Evolutionary conservation across 306 rosid genomes (phyloP).

Genomic region (peach (Prunus persica)): DNA sequence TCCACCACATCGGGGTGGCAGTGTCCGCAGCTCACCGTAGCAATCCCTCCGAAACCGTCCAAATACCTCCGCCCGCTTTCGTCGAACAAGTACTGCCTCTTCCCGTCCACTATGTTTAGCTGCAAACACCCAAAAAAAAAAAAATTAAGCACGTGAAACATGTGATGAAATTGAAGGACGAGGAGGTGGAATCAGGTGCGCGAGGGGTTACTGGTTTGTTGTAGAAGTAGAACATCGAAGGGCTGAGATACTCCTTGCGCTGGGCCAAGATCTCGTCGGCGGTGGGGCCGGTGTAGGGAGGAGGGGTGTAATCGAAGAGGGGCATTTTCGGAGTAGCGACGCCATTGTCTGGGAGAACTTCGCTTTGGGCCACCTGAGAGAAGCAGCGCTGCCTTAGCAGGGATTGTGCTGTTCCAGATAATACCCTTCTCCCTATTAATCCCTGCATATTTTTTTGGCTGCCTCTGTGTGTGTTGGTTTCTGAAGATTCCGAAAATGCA

Average conservation of each 20-base stretch:
- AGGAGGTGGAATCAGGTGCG: not conserved
- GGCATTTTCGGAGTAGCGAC: conserved; percentile 43
- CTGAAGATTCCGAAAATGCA: conserved; percentile 20
- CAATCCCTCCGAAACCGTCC: conserved; percentile 93
- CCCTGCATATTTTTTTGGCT: conserved; percentile 44
- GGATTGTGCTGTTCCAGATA: conserved; percentile 13
- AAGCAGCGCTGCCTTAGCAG: conserved; percentile 28
- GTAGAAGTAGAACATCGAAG: conserved; percentile 63
- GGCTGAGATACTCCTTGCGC: conserved; percentile 75
- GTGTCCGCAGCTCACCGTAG: conserved; percentile 95
- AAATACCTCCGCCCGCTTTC: conserved; percentile 80
- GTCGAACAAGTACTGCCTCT: conserved; percentile 81
- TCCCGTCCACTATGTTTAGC: conserved; percentile 84
- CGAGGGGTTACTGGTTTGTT: conserved; percentile 58
- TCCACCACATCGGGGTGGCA: conserved; percentile 91
- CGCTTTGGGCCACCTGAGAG: conserved; percentile 40
- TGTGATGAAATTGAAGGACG: not conserved
- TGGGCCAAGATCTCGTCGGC: conserved; percentile 64
- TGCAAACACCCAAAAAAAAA: conserved; percentile 10
- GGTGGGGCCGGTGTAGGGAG: conserved; percentile 68
- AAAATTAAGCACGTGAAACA: not conserved
- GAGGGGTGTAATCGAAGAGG: conserved; percentile 65
- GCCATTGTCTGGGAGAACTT: conserved; percentile 13
- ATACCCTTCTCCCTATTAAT: conserved; percentile 28
- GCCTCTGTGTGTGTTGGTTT: not conserved